Evolutionary conservation across 176 grass and related monocot species (phyloP), one percentile per base, ranked within the genome.

Genomic region (Tuctoria greenei): DNA sequence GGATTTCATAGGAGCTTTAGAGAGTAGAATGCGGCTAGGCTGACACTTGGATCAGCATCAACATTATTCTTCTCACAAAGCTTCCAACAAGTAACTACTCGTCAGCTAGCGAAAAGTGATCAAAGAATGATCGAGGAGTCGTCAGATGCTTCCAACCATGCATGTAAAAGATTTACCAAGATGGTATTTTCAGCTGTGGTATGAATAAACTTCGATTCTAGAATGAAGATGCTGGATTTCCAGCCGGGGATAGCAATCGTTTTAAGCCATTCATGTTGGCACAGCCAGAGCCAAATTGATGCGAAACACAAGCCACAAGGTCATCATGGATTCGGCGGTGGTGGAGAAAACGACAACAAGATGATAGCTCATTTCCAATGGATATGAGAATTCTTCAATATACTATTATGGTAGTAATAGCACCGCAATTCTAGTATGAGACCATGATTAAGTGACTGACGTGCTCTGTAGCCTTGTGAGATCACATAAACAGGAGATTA

Each of bases 311-410:
- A 81, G 11, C 64, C 34, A 61, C 72, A 57, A 38, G 1, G 7
- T 34, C 31, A 21, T 58, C 18, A 45, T 49, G 67, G 47, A 76
- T 86, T 82, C 66, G 66, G 84, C 59, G 66, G 73, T 23, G 66
- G 66, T 63, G 36, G 61, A 81, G 44, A 65, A 66, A 65, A 35
- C 66, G 40, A 38, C 14, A 14, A 49, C 46, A 49, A 1, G 17
- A 13, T 1, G 45, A 31, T 31, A 8, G 15, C 50, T 73, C 41
- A 17, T 49, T 78, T 87, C 73, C 11, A 24, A 1, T 65, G 24
- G 59, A 82, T 66, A 41, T 26, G 34, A 49, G 52, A 51, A 36
- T 46, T 34, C 73, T 37, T 18, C 43, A 20, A 17, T 60, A 60
- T 24, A 25, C 67, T 26, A 25, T 73, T 26, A 57, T 58, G 55